phyloP scores from a whole-genome alignment of 2,329 filamentous ascomycete species.

The Incumbomyces delicatus region DNA sequence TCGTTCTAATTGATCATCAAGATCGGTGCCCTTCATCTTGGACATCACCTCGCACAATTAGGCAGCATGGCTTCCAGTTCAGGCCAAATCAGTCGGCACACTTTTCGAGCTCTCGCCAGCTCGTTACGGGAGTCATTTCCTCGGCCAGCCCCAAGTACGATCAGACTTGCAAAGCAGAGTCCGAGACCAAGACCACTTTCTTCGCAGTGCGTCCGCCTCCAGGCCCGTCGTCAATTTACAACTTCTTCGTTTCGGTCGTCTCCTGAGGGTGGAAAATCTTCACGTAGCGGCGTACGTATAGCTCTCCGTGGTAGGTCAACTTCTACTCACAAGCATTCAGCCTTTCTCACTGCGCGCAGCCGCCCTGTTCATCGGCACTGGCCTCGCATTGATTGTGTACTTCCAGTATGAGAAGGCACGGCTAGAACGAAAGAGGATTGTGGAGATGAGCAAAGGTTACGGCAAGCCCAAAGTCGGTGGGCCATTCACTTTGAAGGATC shows the following conservation, averaged over 20 bases:
- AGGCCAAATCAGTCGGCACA: too few relatives aligned
- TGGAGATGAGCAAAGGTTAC: slow-evolving; percentile 85
- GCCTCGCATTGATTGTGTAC: slow-evolving; percentile 70
- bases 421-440: slow-evolving; percentile 78
- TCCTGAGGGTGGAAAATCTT: slow-evolving; percentile 16
- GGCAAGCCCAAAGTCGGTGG: slow-evolving; percentile 91
- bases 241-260: not conserved
- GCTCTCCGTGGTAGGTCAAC: slow-evolving; percentile 13
- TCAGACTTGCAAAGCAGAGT: too few relatives aligned
- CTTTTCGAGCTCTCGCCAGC: too few relatives aligned
- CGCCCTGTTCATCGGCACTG: slow-evolving; percentile 70
- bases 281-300: slow-evolving; percentile 33
- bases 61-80: too few relatives aligned
- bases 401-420: slow-evolving; percentile 89
- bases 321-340: slow-evolving; percentile 32
- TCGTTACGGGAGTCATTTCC: too few relatives aligned
- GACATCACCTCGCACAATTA: too few relatives aligned
- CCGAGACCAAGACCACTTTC: not conserved
- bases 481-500: slow-evolving; percentile 69
- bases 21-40: too few relatives aligned
- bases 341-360: slow-evolving; percentile 93
- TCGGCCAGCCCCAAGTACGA: too few relatives aligned
- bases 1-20: too few relatives aligned
- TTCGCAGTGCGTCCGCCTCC: slow-evolving; percentile 4
- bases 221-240: not conserved